Base-by-base conservation (phyloP, 805 yeast genomes). In the Cyberlindnera mississippiensis region DNA sequence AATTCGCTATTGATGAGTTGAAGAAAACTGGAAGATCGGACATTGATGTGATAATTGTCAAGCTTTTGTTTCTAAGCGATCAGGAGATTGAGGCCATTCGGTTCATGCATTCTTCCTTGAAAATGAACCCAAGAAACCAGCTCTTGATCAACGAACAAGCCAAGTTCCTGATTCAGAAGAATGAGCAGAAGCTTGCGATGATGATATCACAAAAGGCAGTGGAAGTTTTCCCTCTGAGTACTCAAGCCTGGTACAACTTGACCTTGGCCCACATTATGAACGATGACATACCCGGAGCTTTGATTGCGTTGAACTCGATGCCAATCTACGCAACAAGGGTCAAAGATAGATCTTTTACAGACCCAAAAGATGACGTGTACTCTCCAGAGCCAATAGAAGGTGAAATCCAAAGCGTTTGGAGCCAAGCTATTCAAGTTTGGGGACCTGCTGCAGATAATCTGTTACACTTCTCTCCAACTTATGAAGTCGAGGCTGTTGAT, bases 191-290 rank as follows among this genome's bases (percentile, higher is more conserved):
- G 30, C 57, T 75, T 33, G 95, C 96, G 0, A 58, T 77, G 14
- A 61, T 68, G 17, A 63, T 82, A 9, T 84, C 95, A 0, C 63
- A 70, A 15, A 68, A 75, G 19, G 76, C 89, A 4, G 79, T 84
- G 15, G 68, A 74, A 38, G 69, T 84, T 2, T 67, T 85, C n/a
- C 96, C 96, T 0, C 69, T 86, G 2, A 91, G 83, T 57, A 87
- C 82, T 57, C 75, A 72, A 38, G 67, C 83, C 22, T 87, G 96
- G 96, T 75, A 74, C 44, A 66, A 68, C 28, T 65, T 87, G 33
- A 75, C 84, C 5, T 67, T 78, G 46, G 73, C 78, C 28, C 80
- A 86, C 52, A 71, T 83, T 15, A 61, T 80, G 28, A 63, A 56
- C 35, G 74, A 71, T 37, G 78, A 85, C 54, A 77, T 69, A 50